Evolutionary conservation across 1,139 yeast genomes (phyloP).

Genomic region (Yamadazyma conglobata): DNA sequence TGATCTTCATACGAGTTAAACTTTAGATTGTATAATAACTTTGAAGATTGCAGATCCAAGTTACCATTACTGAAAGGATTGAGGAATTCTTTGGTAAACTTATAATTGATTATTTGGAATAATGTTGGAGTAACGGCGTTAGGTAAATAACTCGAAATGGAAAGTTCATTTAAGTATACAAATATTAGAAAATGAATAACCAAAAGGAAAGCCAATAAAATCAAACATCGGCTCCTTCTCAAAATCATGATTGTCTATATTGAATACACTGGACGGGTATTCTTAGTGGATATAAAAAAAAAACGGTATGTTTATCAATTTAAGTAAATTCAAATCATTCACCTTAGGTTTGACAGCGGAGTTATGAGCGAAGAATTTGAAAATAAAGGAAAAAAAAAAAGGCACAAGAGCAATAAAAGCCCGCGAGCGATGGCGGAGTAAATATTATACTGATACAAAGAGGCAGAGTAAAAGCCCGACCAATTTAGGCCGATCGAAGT

Average conservation of each 20-base stretch:
- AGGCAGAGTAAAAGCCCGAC: no score
- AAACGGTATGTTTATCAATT: no score
- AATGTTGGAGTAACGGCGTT: not conserved
- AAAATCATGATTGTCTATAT: conserved; percentile 11
- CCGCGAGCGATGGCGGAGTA: conserved; percentile 1
- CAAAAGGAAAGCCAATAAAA: conserved; percentile 15
- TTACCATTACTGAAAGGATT: conserved; percentile 6
- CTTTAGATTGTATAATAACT: conserved; percentile 1
- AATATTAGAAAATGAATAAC: conserved; percentile 18
- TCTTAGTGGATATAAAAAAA: no score
- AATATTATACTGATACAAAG: no score
- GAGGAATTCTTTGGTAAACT: conserved; percentile 4
- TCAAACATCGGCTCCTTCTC: conserved; percentile 19
- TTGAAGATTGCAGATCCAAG: conserved; percentile 2
- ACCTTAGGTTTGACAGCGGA: no score
- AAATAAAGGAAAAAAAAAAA: conserved; percentile 1
- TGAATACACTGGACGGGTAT: no score
- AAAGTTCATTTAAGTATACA: conserved; percentile 11
- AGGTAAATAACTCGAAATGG: conserved; percentile 5
- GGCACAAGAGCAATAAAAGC: conserved; percentile 3
- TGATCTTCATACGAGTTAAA: not conserved
- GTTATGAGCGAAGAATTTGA: no score
- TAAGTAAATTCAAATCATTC: no score
- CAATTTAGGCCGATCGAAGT: no score
- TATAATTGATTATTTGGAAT: conserved; percentile 1